Evolutionary conservation across 352 stramenopile species (phyloP), one percentile per base, ranked within the genome.

Genomic region (Globisporangium perplexum): DNA sequence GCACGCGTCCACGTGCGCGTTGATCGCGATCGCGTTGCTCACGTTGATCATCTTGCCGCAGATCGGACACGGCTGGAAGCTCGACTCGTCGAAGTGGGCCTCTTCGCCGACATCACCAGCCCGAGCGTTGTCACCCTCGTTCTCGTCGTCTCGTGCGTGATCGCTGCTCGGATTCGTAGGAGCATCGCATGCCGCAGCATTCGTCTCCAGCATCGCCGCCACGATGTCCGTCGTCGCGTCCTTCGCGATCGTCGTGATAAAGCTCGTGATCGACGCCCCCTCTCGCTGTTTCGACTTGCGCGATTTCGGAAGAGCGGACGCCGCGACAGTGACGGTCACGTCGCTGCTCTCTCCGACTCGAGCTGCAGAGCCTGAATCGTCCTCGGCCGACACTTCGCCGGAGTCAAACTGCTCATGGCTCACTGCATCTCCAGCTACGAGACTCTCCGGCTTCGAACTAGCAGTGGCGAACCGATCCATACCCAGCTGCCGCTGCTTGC

Each of bases 1-100:
- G 35, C 78, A 90, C 8, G 55, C 63, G 41, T 90, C 78, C 23
- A 90, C 72, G 57, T 90, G 78, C 45, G 65, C 59, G 50, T 86
- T 88, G 54, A 90, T 73, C n/a, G 72, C 60, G 42, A 84, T 68
- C 26, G 68, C 68, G 55, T 71, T 85, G 24, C 55, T 44, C 10
- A 65, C 59, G 50, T 86, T 79, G 45, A 90, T 70, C 22, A 70
- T 57, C 24, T 74, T 71, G 7, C 66, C 60, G 46, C 77, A 89
- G 49, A 89, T 81, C 45, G 77, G 77, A 57, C 77, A 88, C 8
- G 74, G 68, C 39, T 69, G 62, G 41, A 69, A 72, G 23, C 44
- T 59, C 33, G 57, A 30, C 17, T 44, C 38, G 38, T 44, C 38
- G 8, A 44, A 44, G 17, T 23, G 17, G 17, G 15, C 24, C 11